These are phyloP conservation scores for Ophiocordyceps australis DNA, from an alignment of 2,329 filamentous ascomycete species.

Conservation along the genomic window DNA sequence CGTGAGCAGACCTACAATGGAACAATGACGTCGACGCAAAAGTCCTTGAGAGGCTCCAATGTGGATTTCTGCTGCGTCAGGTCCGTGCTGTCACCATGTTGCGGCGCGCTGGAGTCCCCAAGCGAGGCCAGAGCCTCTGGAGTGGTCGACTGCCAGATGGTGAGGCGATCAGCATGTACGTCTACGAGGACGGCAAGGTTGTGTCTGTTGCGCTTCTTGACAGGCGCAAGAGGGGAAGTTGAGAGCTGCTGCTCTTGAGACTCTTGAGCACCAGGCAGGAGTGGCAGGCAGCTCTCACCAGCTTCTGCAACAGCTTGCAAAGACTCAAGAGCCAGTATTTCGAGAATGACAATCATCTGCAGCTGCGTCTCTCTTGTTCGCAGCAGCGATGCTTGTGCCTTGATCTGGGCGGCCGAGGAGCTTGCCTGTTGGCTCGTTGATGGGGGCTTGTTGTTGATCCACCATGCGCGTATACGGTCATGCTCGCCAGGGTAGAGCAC, in stretches of 20 bases:
- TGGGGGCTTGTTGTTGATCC: slow-evolving; percentile 38
- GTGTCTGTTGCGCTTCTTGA: slow-evolving; percentile 41
- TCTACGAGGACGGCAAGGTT: slow-evolving; percentile 51
- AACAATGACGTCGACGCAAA: slow-evolving; percentile 64
- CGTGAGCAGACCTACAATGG: slow-evolving; percentile 42
- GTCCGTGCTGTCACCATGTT: slow-evolving; percentile 12
- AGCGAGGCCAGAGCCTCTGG: slow-evolving; percentile 34
- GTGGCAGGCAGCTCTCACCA: slow-evolving; percentile 27
- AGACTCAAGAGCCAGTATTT: slow-evolving; percentile 54
- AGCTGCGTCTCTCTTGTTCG: slow-evolving; percentile 62
- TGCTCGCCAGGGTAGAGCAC: slow-evolving; percentile 53
- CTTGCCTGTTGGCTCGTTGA: slow-evolving; percentile 27
- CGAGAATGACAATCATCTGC: slow-evolving; percentile 64
- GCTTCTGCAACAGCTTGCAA: slow-evolving; percentile 20
- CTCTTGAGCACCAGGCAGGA: slow-evolving; percentile 17
- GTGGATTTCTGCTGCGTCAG: slow-evolving; percentile 21
- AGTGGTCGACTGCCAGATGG: slow-evolving; percentile 69
- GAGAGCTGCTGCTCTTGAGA: slow-evolving; percentile 8
- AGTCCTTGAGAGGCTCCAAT: slow-evolving; percentile 51
- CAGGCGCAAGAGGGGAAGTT: slow-evolving; percentile 8
- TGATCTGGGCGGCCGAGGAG: slow-evolving; percentile 32
- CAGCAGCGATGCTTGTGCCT: slow-evolving; percentile 44
- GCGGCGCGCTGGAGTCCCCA: slow-evolving; percentile 25
- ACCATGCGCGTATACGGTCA: slow-evolving; percentile 50
- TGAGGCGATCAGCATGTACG: slow-evolving; percentile 57